Conservation (phyloP, 202 grass and related monocot species). For the Carex sylvatica region DNA sequence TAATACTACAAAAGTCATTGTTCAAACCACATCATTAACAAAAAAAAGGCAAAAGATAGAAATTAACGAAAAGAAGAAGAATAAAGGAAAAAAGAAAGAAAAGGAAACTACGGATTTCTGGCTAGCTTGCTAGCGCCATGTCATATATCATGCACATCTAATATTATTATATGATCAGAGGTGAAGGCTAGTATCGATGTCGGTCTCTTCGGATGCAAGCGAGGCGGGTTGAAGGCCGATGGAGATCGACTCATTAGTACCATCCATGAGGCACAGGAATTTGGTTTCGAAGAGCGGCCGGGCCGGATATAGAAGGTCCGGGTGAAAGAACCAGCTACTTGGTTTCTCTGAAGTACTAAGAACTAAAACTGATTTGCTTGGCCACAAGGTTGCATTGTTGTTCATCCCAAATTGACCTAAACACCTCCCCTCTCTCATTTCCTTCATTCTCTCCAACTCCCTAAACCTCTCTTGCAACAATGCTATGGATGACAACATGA, state of each 20-base stretch:
- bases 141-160: slow-evolving; percentile 32
- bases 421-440: slow-evolving; percentile 37
- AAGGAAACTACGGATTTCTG: slow-evolving; percentile 24
- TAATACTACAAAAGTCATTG: background rate
- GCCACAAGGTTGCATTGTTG: background rate
- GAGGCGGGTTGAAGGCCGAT: slow-evolving; percentile 40
- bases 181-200: slow-evolving; percentile 74
- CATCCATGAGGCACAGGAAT: slow-evolving; percentile 15
- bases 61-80: background rate
- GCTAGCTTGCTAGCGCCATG: background rate
- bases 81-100: slow-evolving; percentile 29
- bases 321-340: slow-evolving; percentile 53
- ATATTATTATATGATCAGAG: slow-evolving; percentile 53
- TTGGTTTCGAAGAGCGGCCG: slow-evolving; percentile 47
- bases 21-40: background rate
- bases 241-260: slow-evolving; percentile 17
- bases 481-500: slow-evolving; percentile 38
- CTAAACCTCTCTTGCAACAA: slow-evolving; percentile 49
- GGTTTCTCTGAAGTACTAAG: slow-evolving; percentile 13
- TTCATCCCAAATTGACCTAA: background rate
- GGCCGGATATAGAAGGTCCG: slow-evolving; percentile 54
- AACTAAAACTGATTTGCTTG: background rate
- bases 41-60: background rate
- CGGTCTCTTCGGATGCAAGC: slow-evolving; percentile 40
- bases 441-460: slow-evolving; percentile 41